These are phyloP conservation scores for Fusarium chlamydosporum DNA, from an alignment of 2,329 filamentous ascomycete genomes.

Conservation along the genomic window DNA sequence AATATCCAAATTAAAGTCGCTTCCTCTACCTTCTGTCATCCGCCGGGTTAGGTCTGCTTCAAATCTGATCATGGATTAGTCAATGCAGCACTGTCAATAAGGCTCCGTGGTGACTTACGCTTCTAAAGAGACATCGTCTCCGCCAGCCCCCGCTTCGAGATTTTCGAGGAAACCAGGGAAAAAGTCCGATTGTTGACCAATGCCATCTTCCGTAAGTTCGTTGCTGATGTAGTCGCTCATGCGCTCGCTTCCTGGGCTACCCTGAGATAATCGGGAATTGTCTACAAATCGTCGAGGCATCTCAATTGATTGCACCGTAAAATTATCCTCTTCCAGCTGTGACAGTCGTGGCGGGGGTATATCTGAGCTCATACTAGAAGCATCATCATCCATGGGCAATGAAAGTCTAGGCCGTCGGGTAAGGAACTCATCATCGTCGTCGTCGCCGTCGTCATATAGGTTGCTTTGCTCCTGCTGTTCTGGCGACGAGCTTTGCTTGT, in stretches of 20 bases:
- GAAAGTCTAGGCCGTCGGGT: conserved; percentile 65
- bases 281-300: conserved; percentile 67
- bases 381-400: conserved; percentile 65
- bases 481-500: conserved; percentile 50
- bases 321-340: conserved; percentile 70
- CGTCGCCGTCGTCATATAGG: conserved; percentile 64
- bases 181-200: conserved; percentile 65
- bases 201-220: conserved; percentile 57
- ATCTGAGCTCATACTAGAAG: conserved; percentile 68
- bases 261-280: conserved; percentile 63
- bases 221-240: conserved; percentile 66
- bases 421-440: conserved; percentile 64
- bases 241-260: conserved; percentile 67
- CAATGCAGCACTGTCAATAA: not conserved
- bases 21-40: conserved; percentile 61
- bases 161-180: conserved; percentile 65
- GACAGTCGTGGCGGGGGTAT: conserved; percentile 68
- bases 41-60: conserved; percentile 60
- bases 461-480: conserved; percentile 60
- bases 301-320: conserved; percentile 72
- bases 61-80: conserved; percentile 47
- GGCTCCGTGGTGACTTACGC: conserved; percentile 52
- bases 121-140: conserved; percentile 61
- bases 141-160: conserved; percentile 57
- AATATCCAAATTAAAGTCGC: conserved; percentile 66